phyloP scores from a whole-genome alignment of 2,329 filamentous ascomycete genomes.

The Macroventuria anomochaeta region DNA sequence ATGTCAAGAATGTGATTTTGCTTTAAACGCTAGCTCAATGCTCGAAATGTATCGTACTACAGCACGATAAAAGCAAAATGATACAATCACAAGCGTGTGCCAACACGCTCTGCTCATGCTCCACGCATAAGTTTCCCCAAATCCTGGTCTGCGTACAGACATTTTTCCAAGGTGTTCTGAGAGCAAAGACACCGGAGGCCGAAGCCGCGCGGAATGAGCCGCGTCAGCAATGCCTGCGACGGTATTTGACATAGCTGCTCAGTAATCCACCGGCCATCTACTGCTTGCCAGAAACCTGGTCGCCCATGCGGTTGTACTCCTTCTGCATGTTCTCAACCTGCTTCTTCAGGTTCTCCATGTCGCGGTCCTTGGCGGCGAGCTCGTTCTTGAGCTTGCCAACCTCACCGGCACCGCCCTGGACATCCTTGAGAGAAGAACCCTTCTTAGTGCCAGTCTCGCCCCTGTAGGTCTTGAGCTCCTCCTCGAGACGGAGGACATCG shows the following conservation, averaged over 20 bases:
- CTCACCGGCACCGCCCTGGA: constrained; percentile 74
- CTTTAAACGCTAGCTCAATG: constrained; percentile 3
- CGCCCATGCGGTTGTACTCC: constrained; percentile 85
- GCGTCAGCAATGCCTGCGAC: constrained; percentile 20
- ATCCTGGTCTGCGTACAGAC: background rate
- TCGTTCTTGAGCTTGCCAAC: constrained; percentile 72
- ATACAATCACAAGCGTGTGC: constrained; percentile 4
- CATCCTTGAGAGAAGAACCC: constrained; percentile 71
- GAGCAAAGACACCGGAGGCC: constrained; percentile 16
- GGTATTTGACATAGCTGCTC: constrained; percentile 18
- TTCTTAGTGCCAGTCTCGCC: constrained; percentile 67
- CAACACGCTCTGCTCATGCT: background rate
- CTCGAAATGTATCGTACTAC: constrained; percentile 3
- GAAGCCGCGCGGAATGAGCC: constrained; percentile 14
- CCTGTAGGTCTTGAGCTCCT: constrained; percentile 85
- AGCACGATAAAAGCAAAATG: constrained; percentile 6
- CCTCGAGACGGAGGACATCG: constrained; percentile 88
- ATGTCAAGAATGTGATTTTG: background rate
- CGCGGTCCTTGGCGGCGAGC: constrained; percentile 75
- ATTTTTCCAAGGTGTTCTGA: background rate
- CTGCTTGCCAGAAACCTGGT: constrained; percentile 74
- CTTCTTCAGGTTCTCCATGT: constrained; percentile 89
- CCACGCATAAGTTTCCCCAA: background rate
- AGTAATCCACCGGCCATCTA: constrained; percentile 12
- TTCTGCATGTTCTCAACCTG: constrained; percentile 82